Conservation (phyloP, 2,329 filamentous ascomycete species). For the Botrytis pseudocinerea region DNA sequence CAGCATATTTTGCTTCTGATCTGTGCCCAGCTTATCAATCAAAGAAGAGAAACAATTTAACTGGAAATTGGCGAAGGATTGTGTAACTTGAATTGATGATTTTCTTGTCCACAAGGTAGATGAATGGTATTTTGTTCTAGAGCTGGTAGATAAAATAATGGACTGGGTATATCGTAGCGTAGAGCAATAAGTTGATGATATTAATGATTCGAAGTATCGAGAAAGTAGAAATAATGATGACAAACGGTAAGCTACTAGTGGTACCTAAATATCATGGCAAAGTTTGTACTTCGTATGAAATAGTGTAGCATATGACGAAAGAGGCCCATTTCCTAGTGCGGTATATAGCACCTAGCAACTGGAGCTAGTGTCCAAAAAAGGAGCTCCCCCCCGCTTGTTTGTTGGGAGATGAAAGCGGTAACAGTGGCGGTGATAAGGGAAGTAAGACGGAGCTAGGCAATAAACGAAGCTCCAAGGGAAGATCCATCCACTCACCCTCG, state of each 20-base stretch:
- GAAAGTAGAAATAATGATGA: neutral
- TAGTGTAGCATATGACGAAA: slow-evolving; percentile 5
- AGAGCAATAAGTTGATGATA: neutral
- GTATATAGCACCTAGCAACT: neutral
- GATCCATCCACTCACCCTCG: neutral
- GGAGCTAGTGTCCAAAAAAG: neutral
- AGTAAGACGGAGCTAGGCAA: neutral
- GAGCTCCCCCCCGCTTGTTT: neutral
- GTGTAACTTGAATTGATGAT: neutral
- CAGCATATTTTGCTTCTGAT: slow-evolving; percentile 6
- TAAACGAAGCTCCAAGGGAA: neutral
- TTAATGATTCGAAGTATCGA: neutral
- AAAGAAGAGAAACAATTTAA: slow-evolving; percentile 1
- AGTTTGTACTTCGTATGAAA: neutral
- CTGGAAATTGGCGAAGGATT: neutral
- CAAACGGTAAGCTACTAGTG: neutral
- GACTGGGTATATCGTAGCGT: neutral
- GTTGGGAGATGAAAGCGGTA: slow-evolving; percentile 1
- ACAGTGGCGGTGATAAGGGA: slow-evolving; percentile 6
- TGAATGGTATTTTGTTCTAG: neutral
- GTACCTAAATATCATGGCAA: neutral
- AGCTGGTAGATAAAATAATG: neutral
- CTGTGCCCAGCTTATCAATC: slow-evolving; percentile 19
- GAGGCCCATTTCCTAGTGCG: neutral
- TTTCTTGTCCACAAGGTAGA: neutral